phyloP scores from a whole-genome alignment of 768 basidiomycete species.

The Chalciporus sphaerocephalus region DNA sequence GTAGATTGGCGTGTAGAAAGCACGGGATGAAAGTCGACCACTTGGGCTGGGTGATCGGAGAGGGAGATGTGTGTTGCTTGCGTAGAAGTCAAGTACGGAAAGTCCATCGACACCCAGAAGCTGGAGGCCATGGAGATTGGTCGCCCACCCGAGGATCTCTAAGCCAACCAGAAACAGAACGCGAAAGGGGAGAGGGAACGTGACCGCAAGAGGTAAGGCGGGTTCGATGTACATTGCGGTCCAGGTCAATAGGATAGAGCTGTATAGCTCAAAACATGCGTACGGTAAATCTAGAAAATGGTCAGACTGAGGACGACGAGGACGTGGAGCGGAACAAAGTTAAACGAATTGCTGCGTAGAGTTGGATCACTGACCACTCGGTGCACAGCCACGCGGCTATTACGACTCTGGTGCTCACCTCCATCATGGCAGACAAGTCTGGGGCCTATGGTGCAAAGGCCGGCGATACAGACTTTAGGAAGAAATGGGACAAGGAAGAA shows the following conservation, averaged over 20 bases:
- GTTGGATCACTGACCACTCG: background rate
- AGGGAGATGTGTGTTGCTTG: slow-evolving; percentile 13
- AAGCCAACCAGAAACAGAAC: slow-evolving; percentile 74
- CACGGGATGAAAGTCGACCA: slow-evolving; percentile 27
- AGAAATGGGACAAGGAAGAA: slow-evolving; percentile 95
- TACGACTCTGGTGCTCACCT: background rate
- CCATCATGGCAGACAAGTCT: slow-evolving; percentile 29
- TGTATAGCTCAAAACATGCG: slow-evolving; percentile 7
- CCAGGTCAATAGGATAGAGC: background rate
- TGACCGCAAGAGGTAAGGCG: slow-evolving; percentile 47
- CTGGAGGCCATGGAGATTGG: slow-evolving; percentile 84
- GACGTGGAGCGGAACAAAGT: background rate
- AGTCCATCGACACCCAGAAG: slow-evolving; percentile 69
- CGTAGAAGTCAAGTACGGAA: slow-evolving; percentile 59
- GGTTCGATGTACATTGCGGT: slow-evolving; percentile 33
- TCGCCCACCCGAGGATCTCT: slow-evolving; percentile 87
- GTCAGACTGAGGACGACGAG: background rate
- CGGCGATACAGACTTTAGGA: slow-evolving; percentile 71
- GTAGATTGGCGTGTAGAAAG: slow-evolving; percentile 61
- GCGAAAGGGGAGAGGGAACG: slow-evolving; percentile 89
- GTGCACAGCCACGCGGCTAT: background rate
- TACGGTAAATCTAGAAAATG: background rate
- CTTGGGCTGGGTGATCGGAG: slow-evolving; percentile 14
- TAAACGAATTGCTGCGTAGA: background rate
- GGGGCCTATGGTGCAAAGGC: slow-evolving; percentile 38